Evolutionary conservation across 164 flowering plant species (phyloP).

Genomic region (Annona cherimola): DNA sequence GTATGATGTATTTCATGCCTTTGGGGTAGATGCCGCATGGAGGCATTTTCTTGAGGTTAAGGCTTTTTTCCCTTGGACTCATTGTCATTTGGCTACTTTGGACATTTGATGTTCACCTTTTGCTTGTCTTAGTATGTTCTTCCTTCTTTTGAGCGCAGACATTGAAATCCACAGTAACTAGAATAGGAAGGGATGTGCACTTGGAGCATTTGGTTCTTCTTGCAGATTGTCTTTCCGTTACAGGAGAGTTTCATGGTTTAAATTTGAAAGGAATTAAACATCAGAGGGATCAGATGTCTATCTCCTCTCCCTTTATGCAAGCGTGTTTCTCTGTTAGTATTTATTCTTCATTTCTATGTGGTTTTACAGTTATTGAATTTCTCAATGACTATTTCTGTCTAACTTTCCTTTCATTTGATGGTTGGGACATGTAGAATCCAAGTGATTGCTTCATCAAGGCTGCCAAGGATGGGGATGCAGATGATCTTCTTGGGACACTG

Average conservation of each 20-base stretch:
- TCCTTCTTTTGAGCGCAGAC: constrained; percentile 37
- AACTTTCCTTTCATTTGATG: constrained; percentile 1
- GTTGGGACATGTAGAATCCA: constrained; percentile 50
- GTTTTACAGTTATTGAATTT: background rate
- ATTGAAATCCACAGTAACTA: constrained; percentile 54
- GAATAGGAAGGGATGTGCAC: constrained; percentile 60
- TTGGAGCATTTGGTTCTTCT: constrained; percentile 64
- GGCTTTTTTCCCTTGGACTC: constrained; percentile 9
- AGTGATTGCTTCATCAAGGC: constrained; percentile 64
- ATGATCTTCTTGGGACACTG: constrained; percentile 64
- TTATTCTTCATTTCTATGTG: background rate
- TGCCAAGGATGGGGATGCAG: constrained; percentile 55
- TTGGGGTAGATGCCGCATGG: constrained; percentile 79
- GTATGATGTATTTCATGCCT: constrained; percentile 35
- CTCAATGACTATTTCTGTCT: background rate
- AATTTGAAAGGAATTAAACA: constrained; percentile 54
- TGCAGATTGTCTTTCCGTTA: constrained; percentile 61
- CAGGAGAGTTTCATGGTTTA: constrained; percentile 82
- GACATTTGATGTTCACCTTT: background rate
- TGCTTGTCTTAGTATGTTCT: background rate
- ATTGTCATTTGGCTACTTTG: background rate
- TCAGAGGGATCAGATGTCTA: constrained; percentile 47
- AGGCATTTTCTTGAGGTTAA: constrained; percentile 50
- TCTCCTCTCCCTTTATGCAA: constrained; percentile 66
- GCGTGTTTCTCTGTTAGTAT: constrained; percentile 77